Evolutionary conservation across 805 yeast genomes (phyloP).

Genomic region (Pichia gijzeniarum): DNA sequence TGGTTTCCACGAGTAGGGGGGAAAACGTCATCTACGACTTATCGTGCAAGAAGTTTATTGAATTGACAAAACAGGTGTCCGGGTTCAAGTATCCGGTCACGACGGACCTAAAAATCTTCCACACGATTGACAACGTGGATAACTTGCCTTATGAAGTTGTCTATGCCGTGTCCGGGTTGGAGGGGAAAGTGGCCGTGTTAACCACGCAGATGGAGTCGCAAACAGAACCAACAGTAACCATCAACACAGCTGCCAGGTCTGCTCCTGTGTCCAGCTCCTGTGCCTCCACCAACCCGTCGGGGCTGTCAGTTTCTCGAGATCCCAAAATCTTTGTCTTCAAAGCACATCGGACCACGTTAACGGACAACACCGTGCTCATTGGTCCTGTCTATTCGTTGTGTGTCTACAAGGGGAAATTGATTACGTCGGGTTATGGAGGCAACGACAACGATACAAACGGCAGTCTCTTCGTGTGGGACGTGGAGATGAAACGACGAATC

Average conservation of each 20-base stretch:
- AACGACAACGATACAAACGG: slow-evolving; percentile 19
- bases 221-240: slow-evolving; percentile 10
- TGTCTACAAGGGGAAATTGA: slow-evolving; percentile 14
- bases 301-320: not conserved
- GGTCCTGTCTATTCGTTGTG: slow-evolving; percentile 20
- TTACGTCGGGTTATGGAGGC: slow-evolving; percentile 22
- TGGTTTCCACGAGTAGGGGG: slow-evolving; percentile 46
- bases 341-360: slow-evolving; percentile 52
- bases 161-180: slow-evolving; percentile 66
- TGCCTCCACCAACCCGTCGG: slow-evolving; percentile 5
- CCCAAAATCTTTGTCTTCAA: slow-evolving; percentile 65
- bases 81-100: slow-evolving; percentile 60
- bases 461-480: slow-evolving; percentile 30
- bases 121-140: slow-evolving; percentile 38
- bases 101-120: slow-evolving; percentile 47
- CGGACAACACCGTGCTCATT: slow-evolving; percentile 20
- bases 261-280: slow-evolving; percentile 8
- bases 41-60: slow-evolving; percentile 32
- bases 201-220: slow-evolving; percentile 38
- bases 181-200: slow-evolving; percentile 76
- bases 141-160: not conserved
- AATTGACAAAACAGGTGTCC: slow-evolving; percentile 49
- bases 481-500: slow-evolving; percentile 23
- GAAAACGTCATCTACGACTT: slow-evolving; percentile 49
- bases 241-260: slow-evolving; percentile 7